Base-by-base conservation (phyloP, 352 stramenopile genomes). In the Pythium folliculosum region DNA sequence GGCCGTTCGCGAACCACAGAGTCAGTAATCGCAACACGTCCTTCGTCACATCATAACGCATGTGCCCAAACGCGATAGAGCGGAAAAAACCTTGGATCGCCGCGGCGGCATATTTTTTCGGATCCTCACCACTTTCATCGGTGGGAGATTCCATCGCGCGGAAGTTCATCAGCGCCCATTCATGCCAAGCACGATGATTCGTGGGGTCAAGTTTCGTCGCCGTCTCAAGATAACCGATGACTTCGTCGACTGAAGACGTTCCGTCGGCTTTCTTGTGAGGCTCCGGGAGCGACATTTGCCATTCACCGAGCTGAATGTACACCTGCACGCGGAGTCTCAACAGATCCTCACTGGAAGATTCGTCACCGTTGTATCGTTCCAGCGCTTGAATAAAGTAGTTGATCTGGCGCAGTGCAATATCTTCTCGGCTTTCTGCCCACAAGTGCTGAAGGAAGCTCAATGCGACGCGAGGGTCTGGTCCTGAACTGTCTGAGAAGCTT, bases 81-180 rank as follows among this genome's bases (percentile, higher is more conserved):
- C 86, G 88, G 65, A 99, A 97, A 75, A 99, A 99, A 13, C 97
- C 97, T 67, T 98, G 86, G n/a, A 99, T 97, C 13, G 97, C 97
- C 40, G 90, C 85, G 32, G 98, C 82, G 6, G 98, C 87, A 69
- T 97, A 97, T 44, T 74, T 75, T 51, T 89, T 89, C 40, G 80
- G 65, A 43, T 92, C 84, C 23, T 67, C 65, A 0, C 74, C 73
- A 40, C 80, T 71, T 52, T 90, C 83, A 52, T 90, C 88, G 10
- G 77, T 52, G 0, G 75, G 78, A 5, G 84, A 82, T 35, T 95
- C 88, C 47, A 93, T 69, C 5, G 84, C 88, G 2, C 84, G 78
- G 76, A 99, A 99, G 81, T 99, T 99, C 63, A 99, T 95, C 22
- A 99, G 74, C 21, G 97, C 97, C 98, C 98, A 99, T 55, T 95